Evolutionary conservation across 2,329 filamentous ascomycete genomes (phyloP).

Genomic region (Xylaria multiplex): DNA sequence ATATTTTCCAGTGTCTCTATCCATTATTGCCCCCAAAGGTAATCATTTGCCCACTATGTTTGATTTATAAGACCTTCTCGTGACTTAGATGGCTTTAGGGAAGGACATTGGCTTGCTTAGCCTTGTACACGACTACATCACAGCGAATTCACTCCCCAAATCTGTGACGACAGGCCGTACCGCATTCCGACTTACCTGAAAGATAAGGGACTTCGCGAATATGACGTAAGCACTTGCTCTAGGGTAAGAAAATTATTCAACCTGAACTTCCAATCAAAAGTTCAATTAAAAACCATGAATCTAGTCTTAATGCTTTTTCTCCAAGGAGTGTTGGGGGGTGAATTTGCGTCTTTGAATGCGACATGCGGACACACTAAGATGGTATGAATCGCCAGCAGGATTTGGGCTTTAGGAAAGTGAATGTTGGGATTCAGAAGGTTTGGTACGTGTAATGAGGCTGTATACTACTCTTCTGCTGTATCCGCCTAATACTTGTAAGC

Average conservation of each 20-base stretch:
- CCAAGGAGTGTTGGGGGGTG: too few species aligned
- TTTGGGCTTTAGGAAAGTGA: too few species aligned
- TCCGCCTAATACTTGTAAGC: too few species aligned
- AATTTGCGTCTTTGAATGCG: too few species aligned
- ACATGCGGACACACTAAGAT: too few species aligned
- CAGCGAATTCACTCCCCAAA: conserved; percentile 14
- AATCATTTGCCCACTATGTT: background rate
- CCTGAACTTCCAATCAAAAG: background rate
- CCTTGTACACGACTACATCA: conserved; percentile 15
- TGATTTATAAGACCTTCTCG: background rate
- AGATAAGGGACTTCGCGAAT: background rate
- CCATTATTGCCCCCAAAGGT: conserved; percentile 20
- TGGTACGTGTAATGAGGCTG: too few species aligned
- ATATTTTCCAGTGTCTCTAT: conserved; percentile 16
- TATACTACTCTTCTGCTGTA: too few species aligned
- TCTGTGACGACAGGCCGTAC: conserved; percentile 11
- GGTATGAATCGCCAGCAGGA: too few species aligned
- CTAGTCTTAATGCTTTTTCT: too few species aligned
- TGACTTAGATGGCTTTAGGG: background rate
- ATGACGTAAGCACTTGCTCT: background rate
- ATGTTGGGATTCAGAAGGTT: too few species aligned
- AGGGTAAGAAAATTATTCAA: background rate
- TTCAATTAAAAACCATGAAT: too few species aligned
- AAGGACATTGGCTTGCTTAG: conserved; percentile 19
- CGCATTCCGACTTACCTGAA: conserved; percentile 1